These are phyloP conservation scores for Tulasnella sp. DNA, from an alignment of 768 basidiomycete genomes.

Conservation along the genomic window DNA sequence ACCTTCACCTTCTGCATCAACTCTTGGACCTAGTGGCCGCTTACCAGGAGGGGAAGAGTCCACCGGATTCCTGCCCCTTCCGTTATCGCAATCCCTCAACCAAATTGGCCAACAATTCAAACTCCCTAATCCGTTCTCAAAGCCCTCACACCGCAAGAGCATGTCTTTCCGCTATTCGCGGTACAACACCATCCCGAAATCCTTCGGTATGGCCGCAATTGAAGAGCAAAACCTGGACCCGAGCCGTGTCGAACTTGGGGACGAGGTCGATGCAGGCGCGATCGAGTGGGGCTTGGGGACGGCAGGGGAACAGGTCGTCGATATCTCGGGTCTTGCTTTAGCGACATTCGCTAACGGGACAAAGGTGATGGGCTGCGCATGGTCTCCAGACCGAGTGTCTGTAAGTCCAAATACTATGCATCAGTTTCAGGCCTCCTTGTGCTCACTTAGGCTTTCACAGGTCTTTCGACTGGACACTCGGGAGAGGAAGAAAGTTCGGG, in stretches of 20 bases:
- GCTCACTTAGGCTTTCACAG: neutral
- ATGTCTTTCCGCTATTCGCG: slow-evolving; percentile 7
- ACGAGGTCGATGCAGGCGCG: slow-evolving; percentile 27
- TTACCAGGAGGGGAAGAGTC: neutral
- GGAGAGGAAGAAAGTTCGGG: neutral
- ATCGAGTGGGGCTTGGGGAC: slow-evolving; percentile 22
- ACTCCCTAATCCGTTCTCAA: slow-evolving; percentile 55
- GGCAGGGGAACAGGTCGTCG: neutral
- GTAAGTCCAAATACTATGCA: neutral
- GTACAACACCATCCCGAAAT: slow-evolving; percentile 20
- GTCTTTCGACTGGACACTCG: neutral
- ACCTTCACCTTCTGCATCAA: neutral
- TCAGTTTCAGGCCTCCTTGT: neutral
- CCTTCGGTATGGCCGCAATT: slow-evolving; percentile 34
- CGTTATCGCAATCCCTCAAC: neutral
- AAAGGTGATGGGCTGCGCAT: neutral
- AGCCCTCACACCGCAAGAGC: neutral
- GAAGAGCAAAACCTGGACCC: slow-evolving; percentile 17
- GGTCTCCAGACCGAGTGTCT: neutral
- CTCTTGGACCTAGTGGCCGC: neutral
- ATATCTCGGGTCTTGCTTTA: neutral
- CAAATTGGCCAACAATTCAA: slow-evolving; percentile 16
- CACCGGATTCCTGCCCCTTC: neutral
- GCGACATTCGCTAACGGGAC: neutral
- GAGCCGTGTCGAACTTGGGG: slow-evolving; percentile 26